Conservation (phyloP, 106 monocot genomes). For the Narthecium ossifragum region DNA sequence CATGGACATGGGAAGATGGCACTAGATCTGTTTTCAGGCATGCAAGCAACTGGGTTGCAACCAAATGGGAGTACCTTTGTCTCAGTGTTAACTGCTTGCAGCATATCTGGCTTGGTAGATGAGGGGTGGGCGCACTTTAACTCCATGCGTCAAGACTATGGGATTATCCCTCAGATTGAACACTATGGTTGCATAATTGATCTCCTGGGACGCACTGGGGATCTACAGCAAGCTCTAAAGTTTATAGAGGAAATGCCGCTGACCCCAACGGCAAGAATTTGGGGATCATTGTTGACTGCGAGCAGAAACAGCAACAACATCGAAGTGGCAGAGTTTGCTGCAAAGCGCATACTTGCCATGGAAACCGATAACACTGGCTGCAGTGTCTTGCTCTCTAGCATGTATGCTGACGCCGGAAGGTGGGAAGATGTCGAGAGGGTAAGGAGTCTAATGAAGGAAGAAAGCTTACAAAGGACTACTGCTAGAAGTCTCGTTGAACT, state of each 20-base stretch:
- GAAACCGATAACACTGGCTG: conserved; percentile 89
- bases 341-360: conserved; percentile 39
- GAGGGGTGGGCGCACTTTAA: conserved; percentile 68
- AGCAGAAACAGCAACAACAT: conserved; percentile 65
- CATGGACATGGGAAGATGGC: conserved; percentile 60
- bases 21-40: conserved; percentile 49
- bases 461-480: conserved; percentile 34
- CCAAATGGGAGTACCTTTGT: conserved; percentile 65
- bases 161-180: conserved; percentile 56
- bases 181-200: conserved; percentile 93
- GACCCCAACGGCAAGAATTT: conserved; percentile 60
- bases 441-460: conserved; percentile 46
- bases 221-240: conserved; percentile 37
- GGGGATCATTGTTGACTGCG: conserved; percentile 80
- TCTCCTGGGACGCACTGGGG: conserved; percentile 64
- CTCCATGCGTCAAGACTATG: conserved; percentile 46
- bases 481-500: conserved; percentile 53
- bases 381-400: conserved; percentile 47
- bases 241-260: conserved; percentile 71
- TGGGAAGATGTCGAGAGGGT: conserved; percentile 52
- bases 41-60: conserved; percentile 32
- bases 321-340: conserved; percentile 63
- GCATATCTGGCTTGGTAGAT: conserved; percentile 51
- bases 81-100: conserved; percentile 77
- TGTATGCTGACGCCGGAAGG: conserved; percentile 68